Evolutionary conservation across 257 asterid species (phyloP).

Genomic region (Apocynum venetum): DNA sequence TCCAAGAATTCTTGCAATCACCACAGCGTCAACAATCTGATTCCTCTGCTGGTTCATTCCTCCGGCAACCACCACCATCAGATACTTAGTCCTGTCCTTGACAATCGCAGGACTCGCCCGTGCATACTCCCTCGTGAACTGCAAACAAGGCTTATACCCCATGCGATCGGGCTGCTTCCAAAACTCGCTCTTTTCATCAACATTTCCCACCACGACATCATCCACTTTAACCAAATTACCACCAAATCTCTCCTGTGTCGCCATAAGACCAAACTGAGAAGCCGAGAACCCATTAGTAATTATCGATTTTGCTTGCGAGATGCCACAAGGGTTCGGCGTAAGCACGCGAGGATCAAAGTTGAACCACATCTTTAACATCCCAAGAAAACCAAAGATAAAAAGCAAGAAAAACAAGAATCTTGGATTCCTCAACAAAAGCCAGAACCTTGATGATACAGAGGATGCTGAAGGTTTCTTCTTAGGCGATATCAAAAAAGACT

Average conservation of each 20-base stretch:
- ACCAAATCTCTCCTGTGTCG: slow-evolving; percentile 6
- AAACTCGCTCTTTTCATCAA: slow-evolving; percentile 43
- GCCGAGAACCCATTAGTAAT: slow-evolving; percentile 26
- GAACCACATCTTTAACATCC: slow-evolving; percentile 53
- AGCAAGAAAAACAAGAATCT: slow-evolving; percentile 50
- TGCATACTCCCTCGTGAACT: slow-evolving; percentile 45
- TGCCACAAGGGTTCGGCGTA: slow-evolving; percentile 49
- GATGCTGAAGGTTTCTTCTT: slow-evolving; percentile 41
- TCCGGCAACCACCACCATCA: slow-evolving; percentile 90
- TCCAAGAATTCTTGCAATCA: slow-evolving; percentile 87
- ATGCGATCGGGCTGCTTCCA: slow-evolving; percentile 95
- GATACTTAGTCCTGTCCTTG: slow-evolving; percentile 58
- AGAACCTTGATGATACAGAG: slow-evolving; percentile 23
- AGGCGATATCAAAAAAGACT: slow-evolving; percentile 64
- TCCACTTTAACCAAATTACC: background rate
- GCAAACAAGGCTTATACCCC: slow-evolving; percentile 88
- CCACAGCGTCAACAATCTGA: slow-evolving; percentile 98
- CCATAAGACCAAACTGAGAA: slow-evolving; percentile 16
- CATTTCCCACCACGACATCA: slow-evolving; percentile 15
- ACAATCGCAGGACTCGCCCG: slow-evolving; percentile 44
- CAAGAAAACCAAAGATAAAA: slow-evolving; percentile 42
- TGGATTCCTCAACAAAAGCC: slow-evolving; percentile 45
- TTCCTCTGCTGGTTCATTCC: slow-evolving; percentile 98
- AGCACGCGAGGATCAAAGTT: slow-evolving; percentile 47
- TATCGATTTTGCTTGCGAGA: slow-evolving; percentile 27